Percentiles rank a stretch among this genome's conserved stretches.
Conservation (phyloP, 2,329 filamentous ascomycete genomes). For the Exophiala viscosa region DNA sequence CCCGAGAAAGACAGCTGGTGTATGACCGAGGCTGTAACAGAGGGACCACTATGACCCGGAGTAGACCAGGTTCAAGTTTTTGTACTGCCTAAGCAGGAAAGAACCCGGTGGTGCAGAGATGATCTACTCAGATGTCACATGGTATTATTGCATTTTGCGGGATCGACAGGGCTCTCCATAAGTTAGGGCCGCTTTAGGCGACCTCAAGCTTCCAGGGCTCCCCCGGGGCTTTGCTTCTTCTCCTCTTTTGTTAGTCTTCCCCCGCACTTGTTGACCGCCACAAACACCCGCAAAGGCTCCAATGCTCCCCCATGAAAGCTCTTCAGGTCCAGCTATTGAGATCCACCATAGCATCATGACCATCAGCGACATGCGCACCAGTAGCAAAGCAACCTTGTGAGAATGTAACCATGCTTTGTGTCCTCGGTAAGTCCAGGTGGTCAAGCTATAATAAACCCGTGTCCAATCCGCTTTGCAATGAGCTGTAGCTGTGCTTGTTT, state of each 20-base stretch:
- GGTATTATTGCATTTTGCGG: not conserved
- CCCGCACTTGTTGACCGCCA: not conserved
- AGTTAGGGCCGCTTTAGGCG: not conserved
- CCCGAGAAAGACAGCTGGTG: conserved; percentile 18
- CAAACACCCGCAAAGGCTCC: not conserved
- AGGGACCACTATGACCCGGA: not conserved
- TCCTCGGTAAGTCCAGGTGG: too few relatives aligned
- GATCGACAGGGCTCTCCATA: not conserved
- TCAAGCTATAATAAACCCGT: too few relatives aligned
- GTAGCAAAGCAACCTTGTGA: too few relatives aligned
- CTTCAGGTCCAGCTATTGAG: not conserved
- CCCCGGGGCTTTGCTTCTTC: not conserved
- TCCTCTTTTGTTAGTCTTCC: not conserved
- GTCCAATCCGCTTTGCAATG: too few relatives aligned
- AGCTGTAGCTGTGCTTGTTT: too few relatives aligned
- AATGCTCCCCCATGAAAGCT: not conserved
- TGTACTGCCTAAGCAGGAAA: conserved; percentile 13
- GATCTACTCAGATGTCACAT: not conserved
- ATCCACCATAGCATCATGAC: conserved; percentile 2
- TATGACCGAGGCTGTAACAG: not conserved
- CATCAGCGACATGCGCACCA: too few relatives aligned
- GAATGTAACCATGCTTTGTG: too few relatives aligned
- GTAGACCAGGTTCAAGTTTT: not conserved
- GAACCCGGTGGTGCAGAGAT: conserved; percentile 12
- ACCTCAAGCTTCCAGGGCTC: not conserved